Base-by-base conservation (phyloP, 805 yeast genomes). In the Saccharomycopsis synnaedendra region DNA sequence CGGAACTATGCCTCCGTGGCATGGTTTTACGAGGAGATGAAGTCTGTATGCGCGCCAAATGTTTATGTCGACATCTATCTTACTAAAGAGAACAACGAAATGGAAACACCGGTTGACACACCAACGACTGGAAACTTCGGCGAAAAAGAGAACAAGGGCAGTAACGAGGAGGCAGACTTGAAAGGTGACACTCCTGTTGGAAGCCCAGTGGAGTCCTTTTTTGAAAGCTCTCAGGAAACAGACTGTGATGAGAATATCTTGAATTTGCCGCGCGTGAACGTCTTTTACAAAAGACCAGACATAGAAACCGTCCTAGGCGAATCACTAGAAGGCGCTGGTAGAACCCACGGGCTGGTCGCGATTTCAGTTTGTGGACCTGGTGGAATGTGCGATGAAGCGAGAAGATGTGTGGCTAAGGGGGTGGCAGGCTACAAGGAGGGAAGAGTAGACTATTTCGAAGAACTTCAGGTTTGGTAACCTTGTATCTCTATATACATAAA, bases 1-100 rank as follows among this genome's bases (percentile, higher is more conserved):
- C 67, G 80, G 47, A 75, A 76, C 37, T 65, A 67, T 48, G 64
- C 64, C 38, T 70, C 80, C 6, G 57, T 83, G 30, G 53, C 56
- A 19, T 75, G 76, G 75, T 76, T 76, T 54, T 43, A 52, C 3
- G 62, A 58, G 3, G 78, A 76, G 55, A 54, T 78, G 42, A 10
- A 7, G 32, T 11, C 32, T n/a, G 10, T 40, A n/a, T 10, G n/a
- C 30, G 7, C 33, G 3, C 11, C 43, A 9, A 30, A 8, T 39
- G n/a, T 39, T 7, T 30, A 40, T n/a, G 7, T n/a, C 3, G 32
- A 10, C 32, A 40, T 40, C 9, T 40, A 8, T 34, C 32, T 40
- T 6, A 40, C 43, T 7, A 40, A 19, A 27, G 43, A 40, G n/a
- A 4, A 28, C 5, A 36, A 36, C 11, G 6, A 27, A 36, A 11